These are phyloP conservation scores for Lichtheimia corymbifera DNA, from an alignment of 371 early-diverging fungal genomes.

Conservation along the genomic window DNA sequence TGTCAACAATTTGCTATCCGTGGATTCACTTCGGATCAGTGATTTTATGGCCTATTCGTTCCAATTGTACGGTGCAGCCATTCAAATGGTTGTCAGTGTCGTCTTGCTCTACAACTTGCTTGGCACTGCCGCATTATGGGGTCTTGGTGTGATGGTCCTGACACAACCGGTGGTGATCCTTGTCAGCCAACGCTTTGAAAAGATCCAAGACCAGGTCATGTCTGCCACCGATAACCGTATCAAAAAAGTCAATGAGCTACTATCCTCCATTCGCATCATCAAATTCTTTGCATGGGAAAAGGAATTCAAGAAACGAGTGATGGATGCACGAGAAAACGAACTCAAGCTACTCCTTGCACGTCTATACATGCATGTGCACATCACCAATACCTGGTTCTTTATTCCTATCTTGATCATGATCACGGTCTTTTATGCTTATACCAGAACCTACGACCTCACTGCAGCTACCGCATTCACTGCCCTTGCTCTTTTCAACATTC, in stretches of 20 bases:
- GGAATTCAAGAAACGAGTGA: conserved; percentile 58
- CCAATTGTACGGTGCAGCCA: conserved; percentile 59
- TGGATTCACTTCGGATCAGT: conserved; percentile 59
- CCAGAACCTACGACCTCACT: conserved; percentile 51
- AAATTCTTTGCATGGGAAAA: conserved; percentile 86
- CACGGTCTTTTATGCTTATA: conserved; percentile 55
- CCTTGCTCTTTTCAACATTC: conserved; percentile 61
- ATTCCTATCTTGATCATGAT: conserved; percentile 61
- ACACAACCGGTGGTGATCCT: conserved; percentile 62
- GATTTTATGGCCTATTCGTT: conserved; percentile 55
- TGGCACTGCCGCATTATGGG: conserved; percentile 65
- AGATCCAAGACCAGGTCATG: conserved; percentile 53
- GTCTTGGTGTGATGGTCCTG: conserved; percentile 58
- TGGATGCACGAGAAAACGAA: conserved; percentile 51
- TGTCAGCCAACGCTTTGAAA: conserved; percentile 52
- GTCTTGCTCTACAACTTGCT: conserved; percentile 64
- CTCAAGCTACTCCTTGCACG: conserved; percentile 47
- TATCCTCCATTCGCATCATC: conserved; percentile 74
- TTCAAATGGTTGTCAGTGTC: conserved; percentile 60
- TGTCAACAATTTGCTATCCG: conserved; percentile 55
- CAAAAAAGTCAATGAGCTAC: conserved; percentile 69
- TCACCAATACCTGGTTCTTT: conserved; percentile 46
- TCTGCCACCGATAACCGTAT: conserved; percentile 65
- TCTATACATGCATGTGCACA: conserved; percentile 46
- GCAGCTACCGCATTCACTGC: conserved; percentile 67